Base-by-base conservation (phyloP, 495 filamentous ascomycete genomes). In the Thermochaetoides thermophila region DNA sequence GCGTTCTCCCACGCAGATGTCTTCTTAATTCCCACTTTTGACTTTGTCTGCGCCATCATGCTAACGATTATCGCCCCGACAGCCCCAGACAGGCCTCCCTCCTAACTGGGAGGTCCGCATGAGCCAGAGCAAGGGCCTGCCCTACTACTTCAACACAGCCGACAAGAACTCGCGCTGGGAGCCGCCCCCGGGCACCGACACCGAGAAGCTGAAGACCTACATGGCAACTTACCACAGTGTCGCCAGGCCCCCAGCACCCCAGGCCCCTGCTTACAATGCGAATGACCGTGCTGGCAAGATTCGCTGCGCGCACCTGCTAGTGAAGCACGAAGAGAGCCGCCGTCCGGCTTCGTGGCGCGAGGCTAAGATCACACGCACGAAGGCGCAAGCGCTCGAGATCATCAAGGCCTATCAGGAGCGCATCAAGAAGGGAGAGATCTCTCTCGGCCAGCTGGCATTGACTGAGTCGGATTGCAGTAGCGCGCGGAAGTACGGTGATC, bases 111-210 rank as follows among this genome's bases (percentile, higher is more conserved):
- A 93, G 59, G 83, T 96, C 49, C 82, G 85, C 46, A 82, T 87
- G 60, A 91, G 81, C 53, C 87, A 92, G 61, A 86, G 82, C 55
- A 96, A 93, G 62, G 91, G 89, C 57, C 80, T 96, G 11, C 89
- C 89, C 22, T 97, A 97, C 64, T 97, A 95, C 61, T 96, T 92
- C 78, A 89, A 92, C 59, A 56, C 78, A 17, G 54, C 53, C 17
- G 80, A 80, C 29, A 84, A 81, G 48, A 73, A 77, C 44, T 96
- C 89, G 31, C 71, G 80, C 54, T 97, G 89, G 89, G 87, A 96
- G 45, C 89, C 89, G 4, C 89, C 89, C 16, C 43, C 65, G 7
- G 84, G 76, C 27, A 84, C 86, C 26, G 78, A 97, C 60, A 73
- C 79, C 28, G 84, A 94, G 40, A 81, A 78, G 53, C 71, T 97